A percentile compares a stretch with the other conserved stretches of the same genome.
Evolutionary conservation across 768 basidiomycete species (phyloP).

Genomic region (Gymnopilus dilepis): DNA sequence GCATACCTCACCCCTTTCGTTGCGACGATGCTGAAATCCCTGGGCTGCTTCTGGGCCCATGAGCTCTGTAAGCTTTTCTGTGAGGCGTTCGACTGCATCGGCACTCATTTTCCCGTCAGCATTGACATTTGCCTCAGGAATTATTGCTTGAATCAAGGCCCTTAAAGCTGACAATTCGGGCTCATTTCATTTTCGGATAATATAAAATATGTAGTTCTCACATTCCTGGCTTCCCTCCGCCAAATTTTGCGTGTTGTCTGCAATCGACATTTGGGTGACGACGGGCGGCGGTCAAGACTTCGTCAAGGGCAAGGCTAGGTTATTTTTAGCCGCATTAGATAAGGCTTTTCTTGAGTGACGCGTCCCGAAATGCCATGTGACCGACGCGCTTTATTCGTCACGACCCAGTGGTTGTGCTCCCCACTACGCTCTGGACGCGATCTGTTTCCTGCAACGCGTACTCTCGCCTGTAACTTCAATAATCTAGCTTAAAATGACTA

Average conservation of each 20-base stretch:
- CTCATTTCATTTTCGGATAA: background rate
- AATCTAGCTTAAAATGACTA: constrained; percentile 27
- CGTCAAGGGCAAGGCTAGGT: background rate
- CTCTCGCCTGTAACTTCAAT: background rate
- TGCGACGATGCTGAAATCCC: constrained; percentile 40
- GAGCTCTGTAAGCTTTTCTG: constrained; percentile 64
- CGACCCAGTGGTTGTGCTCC: background rate
- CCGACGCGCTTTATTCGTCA: constrained; percentile 17
- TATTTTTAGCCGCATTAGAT: background rate
- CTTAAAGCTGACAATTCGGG: constrained; percentile 39
- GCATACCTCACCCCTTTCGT: constrained; percentile 71
- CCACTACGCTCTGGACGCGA: background rate
- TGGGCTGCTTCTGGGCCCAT: constrained; percentile 48
- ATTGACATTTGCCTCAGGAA: constrained; percentile 33
- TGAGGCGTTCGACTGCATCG: constrained; percentile 58
- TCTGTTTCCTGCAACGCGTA: constrained; percentile 10
- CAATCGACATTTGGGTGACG: too few species aligned
- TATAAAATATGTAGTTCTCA: constrained; percentile 14
- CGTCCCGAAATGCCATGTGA: constrained; percentile 16
- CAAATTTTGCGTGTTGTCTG: constrained; percentile 31
- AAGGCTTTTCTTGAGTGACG: constrained; percentile 5
- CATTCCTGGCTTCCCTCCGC: constrained; percentile 36
- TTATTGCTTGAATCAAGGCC: constrained; percentile 45
- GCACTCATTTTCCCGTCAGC: constrained; percentile 41
- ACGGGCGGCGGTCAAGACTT: constrained; percentile 25